Evolutionary conservation across 129 eudicot genomes (phyloP), one percentile per base, ranked within the genome.

Genomic region (Deinandra increscens): DNA sequence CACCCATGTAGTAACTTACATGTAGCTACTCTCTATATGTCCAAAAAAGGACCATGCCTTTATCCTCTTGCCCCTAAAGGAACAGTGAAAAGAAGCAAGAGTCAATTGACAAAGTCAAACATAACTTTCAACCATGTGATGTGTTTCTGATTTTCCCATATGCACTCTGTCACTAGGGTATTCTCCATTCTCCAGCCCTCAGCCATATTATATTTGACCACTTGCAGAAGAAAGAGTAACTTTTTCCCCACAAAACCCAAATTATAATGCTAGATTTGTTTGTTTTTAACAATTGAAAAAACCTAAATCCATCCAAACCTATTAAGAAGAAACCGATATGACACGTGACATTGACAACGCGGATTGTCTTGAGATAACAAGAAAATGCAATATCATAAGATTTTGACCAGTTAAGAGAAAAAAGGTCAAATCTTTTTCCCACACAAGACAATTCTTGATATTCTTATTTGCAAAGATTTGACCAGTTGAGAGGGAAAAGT

Each of bases 101-200:
- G 75, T 76, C 66, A 76, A 49, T 68, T 76, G 64, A 77, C 70
- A 69, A 75, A 60, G 76, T 69, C 81, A 77, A 77, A 77, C 81
- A 71, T 50, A 77, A 49, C 49, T 77, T 77, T 69, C 71, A 69
- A 26, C 81, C 81, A 77, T 69, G 81, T 77, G 76, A 69, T 69
- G 29, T 61, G 81, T 70, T 77, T 59, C 71, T 49, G n/a, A 31
- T 60, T 68, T 68, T 64, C 56, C 74, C 74, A 59, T 68, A 75
- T 67, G 62, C 50, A 26, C 3, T 26, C 31, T 59, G 69, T 54
- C 74, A 75, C 60, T 60, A 61, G 48, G 80, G 38, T 74, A 68
- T 59, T 48, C 61, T 66, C 64, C 55, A 59, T 59, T 18, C 62
- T 51, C 54, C 63, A 39, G 33, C 73, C 70, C 48, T 49, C 56